Base-by-base conservation (phyloP, 495 filamentous ascomycete species). In the Xylaria scruposa region DNA sequence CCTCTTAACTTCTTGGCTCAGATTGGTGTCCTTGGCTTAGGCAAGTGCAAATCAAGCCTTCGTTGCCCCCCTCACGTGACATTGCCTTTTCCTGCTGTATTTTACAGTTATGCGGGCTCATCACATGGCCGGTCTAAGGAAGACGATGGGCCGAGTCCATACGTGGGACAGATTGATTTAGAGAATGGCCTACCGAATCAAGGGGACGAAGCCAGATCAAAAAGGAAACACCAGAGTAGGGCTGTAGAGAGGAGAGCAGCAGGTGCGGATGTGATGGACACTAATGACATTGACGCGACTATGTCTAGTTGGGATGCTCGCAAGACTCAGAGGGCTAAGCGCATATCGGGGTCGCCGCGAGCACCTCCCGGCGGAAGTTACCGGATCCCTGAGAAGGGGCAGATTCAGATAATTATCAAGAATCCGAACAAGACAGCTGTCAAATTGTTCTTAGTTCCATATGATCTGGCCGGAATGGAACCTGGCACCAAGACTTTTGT, bases 381-480 rank as follows among this genome's bases (percentile, higher is more conserved):
- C 78, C 91, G 97, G 65, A 97, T 99, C 59, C 97, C 96, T 0
- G 93, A 97, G 78, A 92, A 94, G 76, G 96, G 96, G 0, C 96
- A 98, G 78, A 84, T 99, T 33, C 96, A 99, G 80, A 97, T 99
- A 73, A 91, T 99, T 60, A 96, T 98, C 81, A 97, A 97, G 78
- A 98, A 97, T 74, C 94, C 93, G 13, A 94, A 97, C 84, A 98
- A 97, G 78, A 98, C 94, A 4, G 95, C 95, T 5, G 94, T 98
- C 63, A 98, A 98, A 79, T 83, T 98, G 19, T 99, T 98, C 74
- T 87, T 98, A 17, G 90, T 99, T 31, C 96, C 97, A 0, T 99
- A 99, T 77, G 95, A 98, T 79, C 86, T 99, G 9, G 86, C 88
- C n/a, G 96, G 94, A 68, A 99, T 99, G 97, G 92, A 96, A 73